phyloP scores from a whole-genome alignment of 176 grass and related monocot genomes.

The Dactylis glomerata region DNA sequence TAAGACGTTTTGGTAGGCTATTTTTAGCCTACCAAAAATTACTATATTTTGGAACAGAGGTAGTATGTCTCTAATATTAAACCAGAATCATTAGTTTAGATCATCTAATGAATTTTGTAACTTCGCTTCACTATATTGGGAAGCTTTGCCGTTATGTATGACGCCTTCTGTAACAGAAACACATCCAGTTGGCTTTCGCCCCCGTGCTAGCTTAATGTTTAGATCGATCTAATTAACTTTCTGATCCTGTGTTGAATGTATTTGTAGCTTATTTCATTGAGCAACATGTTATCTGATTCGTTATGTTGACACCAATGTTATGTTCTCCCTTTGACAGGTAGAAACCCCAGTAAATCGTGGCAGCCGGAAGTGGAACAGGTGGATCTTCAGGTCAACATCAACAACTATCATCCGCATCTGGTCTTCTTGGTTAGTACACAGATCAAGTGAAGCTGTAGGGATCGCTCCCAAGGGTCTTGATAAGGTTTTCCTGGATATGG shows the following conservation, averaged over 20 bases:
- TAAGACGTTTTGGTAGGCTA: too few relatives aligned
- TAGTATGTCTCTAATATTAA: not conserved
- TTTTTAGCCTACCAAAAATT: too few relatives aligned
- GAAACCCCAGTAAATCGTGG: conserved; percentile 76
- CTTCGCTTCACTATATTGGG: too few relatives aligned
- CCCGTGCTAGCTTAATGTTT: not conserved
- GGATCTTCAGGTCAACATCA: conserved; percentile 82
- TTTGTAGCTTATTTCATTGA: conserved; percentile 14
- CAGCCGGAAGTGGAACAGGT: conserved; percentile 57
- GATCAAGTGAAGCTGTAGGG: conserved; percentile 47
- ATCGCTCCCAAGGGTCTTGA: conserved; percentile 62
- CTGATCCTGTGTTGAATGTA: not conserved
- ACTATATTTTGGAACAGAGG: too few relatives aligned
- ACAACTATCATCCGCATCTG: conserved; percentile 77
- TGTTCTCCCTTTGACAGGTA: conserved; percentile 46
- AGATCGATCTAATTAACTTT: not conserved
- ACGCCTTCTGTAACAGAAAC: not conserved
- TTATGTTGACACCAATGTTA: conserved; percentile 10
- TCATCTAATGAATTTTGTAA: too few relatives aligned
- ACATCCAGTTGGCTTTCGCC: not conserved
- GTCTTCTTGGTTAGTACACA: conserved; percentile 92
- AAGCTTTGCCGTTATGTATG: not conserved
- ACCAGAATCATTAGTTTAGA: not conserved
- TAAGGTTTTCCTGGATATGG: conserved; percentile 82
- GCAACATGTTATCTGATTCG: not conserved